Conservation (phyloP, 495 filamentous ascomycete genomes). For the Parathielavia appendiculata region DNA sequence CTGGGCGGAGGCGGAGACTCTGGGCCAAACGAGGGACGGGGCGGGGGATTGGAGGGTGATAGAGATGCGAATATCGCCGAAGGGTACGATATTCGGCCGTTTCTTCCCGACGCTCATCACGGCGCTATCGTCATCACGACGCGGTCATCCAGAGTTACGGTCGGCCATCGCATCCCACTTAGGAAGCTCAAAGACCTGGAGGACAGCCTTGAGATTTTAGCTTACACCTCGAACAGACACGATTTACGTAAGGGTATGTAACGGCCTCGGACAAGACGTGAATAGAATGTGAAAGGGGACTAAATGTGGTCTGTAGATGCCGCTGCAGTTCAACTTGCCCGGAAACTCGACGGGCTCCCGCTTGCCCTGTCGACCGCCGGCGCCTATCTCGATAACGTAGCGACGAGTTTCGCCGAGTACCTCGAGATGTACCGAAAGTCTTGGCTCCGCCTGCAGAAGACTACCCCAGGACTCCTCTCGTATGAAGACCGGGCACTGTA, state of each 20-base stretch:
- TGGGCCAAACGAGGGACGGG: too few relatives aligned
- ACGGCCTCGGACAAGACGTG: background rate
- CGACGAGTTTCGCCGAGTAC: conserved; percentile 15
- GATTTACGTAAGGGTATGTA: too few relatives aligned
- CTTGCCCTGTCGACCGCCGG: conserved; percentile 33
- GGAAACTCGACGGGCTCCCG: conserved; percentile 28
- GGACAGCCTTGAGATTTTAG: conserved; percentile 36
- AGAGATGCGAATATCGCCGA: too few relatives aligned
- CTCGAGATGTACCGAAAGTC: conserved; percentile 29
- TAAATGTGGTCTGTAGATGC: too few relatives aligned
- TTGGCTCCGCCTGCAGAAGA: conserved; percentile 26
- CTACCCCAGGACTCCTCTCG: conserved; percentile 29
- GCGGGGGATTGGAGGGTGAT: background rate
- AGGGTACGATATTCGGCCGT: conserved; percentile 33
- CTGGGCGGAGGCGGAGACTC: conserved; percentile 24
- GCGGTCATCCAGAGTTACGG: conserved; percentile 28
- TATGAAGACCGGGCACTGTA: conserved; percentile 29
- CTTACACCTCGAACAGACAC: conserved; percentile 30
- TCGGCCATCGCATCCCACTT: conserved; percentile 30
- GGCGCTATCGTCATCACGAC: conserved; percentile 43
- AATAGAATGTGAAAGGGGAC: too few relatives aligned
- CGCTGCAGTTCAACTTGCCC: conserved; percentile 23
- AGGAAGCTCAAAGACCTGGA: conserved; percentile 31
- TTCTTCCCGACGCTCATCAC: conserved; percentile 33
- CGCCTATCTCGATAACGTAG: conserved; percentile 29